Evolutionary conservation across 805 yeast genomes (phyloP).

Genomic region (Blastobotrys robertii): DNA sequence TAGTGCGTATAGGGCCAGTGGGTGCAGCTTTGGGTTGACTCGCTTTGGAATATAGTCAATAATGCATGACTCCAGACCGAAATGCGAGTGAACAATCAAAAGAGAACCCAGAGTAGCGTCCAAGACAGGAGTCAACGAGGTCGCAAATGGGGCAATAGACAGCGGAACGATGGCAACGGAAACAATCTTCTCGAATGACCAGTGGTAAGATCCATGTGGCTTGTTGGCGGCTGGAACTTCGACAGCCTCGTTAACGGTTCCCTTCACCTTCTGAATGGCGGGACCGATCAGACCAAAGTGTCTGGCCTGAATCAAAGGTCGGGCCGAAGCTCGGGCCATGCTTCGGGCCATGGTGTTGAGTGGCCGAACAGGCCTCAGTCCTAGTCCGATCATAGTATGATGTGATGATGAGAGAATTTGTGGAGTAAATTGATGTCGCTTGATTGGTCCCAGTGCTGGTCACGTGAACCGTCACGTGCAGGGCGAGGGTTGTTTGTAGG

Average conservation of each 20-base stretch:
- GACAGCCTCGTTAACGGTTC: conserved; percentile 89
- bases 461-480: too few species aligned
- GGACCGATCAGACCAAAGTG: too few species aligned
- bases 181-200: conserved; percentile 79
- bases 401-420: too few species aligned
- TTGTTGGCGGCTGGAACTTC: conserved; percentile 51
- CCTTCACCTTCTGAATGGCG: conserved; percentile 29
- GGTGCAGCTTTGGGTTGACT: conserved; percentile 71
- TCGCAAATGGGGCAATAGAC: conserved; percentile 60
- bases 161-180: conserved; percentile 70
- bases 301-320: background rate
- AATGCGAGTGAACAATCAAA: conserved; percentile 66
- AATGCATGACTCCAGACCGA: conserved; percentile 86
- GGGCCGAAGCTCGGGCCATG: background rate
- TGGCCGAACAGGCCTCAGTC: too few species aligned
- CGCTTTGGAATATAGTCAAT: conserved; percentile 86
- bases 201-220: conserved; percentile 79
- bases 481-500: too few species aligned
- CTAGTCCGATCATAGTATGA: too few species aligned
- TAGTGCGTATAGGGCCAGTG: conserved; percentile 56
- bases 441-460: too few species aligned
- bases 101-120: conserved; percentile 65
- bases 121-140: conserved; percentile 52
- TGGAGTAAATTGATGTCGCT: too few species aligned
- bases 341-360: background rate